Percentiles rank a stretch among this genome's conserved stretches.
Evolutionary conservation across 1,284 basidiomycete species (phyloP).

Genomic region (Cutaneotrichosporon dermatis): DNA sequence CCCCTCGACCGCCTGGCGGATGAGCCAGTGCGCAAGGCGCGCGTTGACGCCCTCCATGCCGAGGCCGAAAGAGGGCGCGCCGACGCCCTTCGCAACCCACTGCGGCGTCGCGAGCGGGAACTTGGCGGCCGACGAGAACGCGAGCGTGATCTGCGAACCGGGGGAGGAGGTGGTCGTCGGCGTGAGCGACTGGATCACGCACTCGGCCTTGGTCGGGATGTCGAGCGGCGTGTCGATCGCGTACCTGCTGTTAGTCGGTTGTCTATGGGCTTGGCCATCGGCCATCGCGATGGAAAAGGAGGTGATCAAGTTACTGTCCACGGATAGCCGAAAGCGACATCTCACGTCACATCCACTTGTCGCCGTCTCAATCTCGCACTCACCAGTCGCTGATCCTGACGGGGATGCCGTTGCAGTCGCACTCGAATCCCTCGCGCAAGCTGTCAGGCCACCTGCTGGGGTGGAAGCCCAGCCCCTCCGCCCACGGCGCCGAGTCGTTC

Average conservation of each 20-base stretch:
- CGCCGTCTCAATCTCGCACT: slow-evolving; percentile 21
- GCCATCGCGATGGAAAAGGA: no score
- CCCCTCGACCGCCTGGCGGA: slow-evolving; percentile 47
- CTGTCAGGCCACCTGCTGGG: slow-evolving; percentile 78
- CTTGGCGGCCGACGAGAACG: slow-evolving; percentile 73
- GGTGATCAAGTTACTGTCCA: no score
- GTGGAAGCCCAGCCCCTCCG: slow-evolving; percentile 64
- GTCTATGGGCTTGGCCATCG: no score
- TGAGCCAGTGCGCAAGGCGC: slow-evolving; percentile 65
- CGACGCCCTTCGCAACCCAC: slow-evolving; percentile 69
- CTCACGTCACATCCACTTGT: no score
- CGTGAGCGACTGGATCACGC: slow-evolving; percentile 36
- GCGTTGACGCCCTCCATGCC: slow-evolving; percentile 78
- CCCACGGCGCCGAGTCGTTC: slow-evolving; percentile 52
- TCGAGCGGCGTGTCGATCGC: slow-evolving; percentile 65
- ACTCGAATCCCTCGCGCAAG: slow-evolving; percentile 63
- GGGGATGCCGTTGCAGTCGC: slow-evolving; percentile 56
- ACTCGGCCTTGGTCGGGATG: slow-evolving; percentile 69
- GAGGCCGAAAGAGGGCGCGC: slow-evolving; percentile 66
- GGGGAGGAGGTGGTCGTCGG: slow-evolving; percentile 14
- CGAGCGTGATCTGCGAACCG: slow-evolving; percentile 58
- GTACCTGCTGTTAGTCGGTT: slow-evolving; percentile 56
- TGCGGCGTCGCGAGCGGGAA: slow-evolving; percentile 72
- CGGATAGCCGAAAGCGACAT: no score
- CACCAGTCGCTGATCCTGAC: slow-evolving; percentile 79